Evolutionary conservation across 2,329 filamentous ascomycete genomes (phyloP).

Genomic region (Pseudogymnoascus sp.): DNA sequence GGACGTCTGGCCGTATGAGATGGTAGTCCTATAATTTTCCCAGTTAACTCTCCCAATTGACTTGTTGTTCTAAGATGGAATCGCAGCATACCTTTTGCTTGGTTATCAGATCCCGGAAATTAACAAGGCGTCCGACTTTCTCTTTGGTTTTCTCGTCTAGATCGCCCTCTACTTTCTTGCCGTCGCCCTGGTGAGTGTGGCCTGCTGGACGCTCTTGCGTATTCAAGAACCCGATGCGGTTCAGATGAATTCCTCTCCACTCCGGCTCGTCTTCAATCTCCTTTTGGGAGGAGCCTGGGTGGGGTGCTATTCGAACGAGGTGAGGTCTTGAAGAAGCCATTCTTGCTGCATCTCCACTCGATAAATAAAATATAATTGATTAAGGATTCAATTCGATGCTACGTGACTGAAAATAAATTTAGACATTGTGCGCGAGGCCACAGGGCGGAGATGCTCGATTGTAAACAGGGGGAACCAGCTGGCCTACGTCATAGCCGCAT

Average conservation of each 20-base stretch:
- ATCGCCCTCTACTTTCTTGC: constrained; percentile 16
- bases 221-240: constrained; percentile 35
- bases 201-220: constrained; percentile 32
- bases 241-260: constrained; percentile 32
- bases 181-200: constrained; percentile 30
- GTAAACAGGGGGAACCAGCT: not conserved
- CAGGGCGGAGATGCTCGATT: not conserved
- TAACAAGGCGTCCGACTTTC: constrained; percentile 29
- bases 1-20: constrained; percentile 35
- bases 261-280: constrained; percentile 37
- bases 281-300: constrained; percentile 32
- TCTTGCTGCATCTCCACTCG: not conserved
- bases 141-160: constrained; percentile 3
- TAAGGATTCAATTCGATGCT: not conserved
- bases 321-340: not conserved
- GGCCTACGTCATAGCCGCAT: not conserved
- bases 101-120: constrained; percentile 32
- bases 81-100: constrained; percentile 16
- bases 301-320: constrained; percentile 18
- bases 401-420: not conserved
- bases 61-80: not conserved
- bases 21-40: constrained; percentile 33
- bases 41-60: not conserved
- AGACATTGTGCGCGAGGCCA: not conserved
- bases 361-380: not conserved